Percentiles rank a stretch among this genome's conserved stretches.
Conservation (phyloP, 345 rosid genomes). For the Eucalyptus polybractea region DNA sequence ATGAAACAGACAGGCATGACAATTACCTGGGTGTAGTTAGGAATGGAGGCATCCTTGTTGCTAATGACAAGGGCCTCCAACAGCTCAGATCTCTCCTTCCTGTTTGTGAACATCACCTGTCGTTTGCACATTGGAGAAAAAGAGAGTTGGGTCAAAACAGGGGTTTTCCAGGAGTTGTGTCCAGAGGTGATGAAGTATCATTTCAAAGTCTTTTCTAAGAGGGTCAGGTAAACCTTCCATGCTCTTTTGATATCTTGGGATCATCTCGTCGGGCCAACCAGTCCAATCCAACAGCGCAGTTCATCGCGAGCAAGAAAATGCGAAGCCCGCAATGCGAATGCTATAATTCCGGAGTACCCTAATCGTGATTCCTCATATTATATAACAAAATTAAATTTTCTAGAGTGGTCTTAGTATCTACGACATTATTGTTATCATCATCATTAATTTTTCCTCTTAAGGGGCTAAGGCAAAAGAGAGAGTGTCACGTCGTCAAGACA, state of each 20-base stretch:
- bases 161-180: background rate
- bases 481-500: background rate
- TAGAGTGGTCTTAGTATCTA: background rate
- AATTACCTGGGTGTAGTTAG: constrained; percentile 42
- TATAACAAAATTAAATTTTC: background rate
- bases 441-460: background rate
- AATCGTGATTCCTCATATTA: background rate
- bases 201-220: background rate
- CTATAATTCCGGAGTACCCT: background rate
- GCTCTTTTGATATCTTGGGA: background rate
- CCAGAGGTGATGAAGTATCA: background rate
- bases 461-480: background rate
- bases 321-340: background rate
- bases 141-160: background rate
- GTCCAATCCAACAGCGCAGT: background rate
- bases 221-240: background rate
- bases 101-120: constrained; percentile 84
- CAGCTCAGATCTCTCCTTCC: constrained; percentile 77
- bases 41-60: constrained; percentile 38
- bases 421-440: background rate
- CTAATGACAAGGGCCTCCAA: constrained; percentile 53
- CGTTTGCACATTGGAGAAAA: background rate
- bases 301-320: background rate
- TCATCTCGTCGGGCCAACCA: background rate
- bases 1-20: background rate